A percentile compares a stretch with the other conserved stretches of the same genome.
These are phyloP conservation scores for Apiotrichum akiyoshidainum DNA, from an alignment of 1,284 basidiomycete genomes.

Conservation along the genomic window DNA sequence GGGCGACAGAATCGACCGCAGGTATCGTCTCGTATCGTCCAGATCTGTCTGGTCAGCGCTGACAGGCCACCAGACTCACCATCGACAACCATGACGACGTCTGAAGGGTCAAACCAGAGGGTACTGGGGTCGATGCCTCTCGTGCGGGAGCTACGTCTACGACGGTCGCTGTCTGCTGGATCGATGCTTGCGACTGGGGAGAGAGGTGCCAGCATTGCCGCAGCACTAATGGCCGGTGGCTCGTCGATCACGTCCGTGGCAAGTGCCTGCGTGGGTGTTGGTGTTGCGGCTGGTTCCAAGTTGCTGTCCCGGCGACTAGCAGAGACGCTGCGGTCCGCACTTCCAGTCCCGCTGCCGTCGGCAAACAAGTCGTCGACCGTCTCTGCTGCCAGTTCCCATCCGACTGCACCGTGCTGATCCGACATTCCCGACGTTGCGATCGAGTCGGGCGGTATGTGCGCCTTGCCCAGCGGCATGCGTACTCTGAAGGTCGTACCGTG, in stretches of 20 bases:
- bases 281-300: too few relatives aligned
- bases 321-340: too few relatives aligned
- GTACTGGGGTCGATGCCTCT: constrained; percentile 38
- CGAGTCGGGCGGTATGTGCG: constrained; percentile 30
- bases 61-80: constrained; percentile 20
- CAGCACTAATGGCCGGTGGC: too few relatives aligned
- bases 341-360: too few relatives aligned
- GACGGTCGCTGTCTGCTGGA: not conserved
- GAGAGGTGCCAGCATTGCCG: too few relatives aligned
- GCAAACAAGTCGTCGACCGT: too few relatives aligned
- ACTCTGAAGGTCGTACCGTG: constrained; percentile 47
- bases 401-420: not conserved
- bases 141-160: not conserved
- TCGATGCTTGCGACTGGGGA: not conserved
- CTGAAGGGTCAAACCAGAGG: constrained; percentile 43
- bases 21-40: constrained; percentile 40
- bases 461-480: constrained; percentile 37
- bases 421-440: not conserved
- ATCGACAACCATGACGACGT: constrained; percentile 47
- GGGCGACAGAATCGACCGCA: constrained; percentile 43
- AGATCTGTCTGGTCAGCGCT: constrained; percentile 21
- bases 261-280: too few relatives aligned
- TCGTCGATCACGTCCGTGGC: too few relatives aligned
- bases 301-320: too few relatives aligned
- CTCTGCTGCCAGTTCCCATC: not conserved